Percentiles rank a stretch among this genome's conserved stretches.
Evolutionary conservation across 805 yeast genomes (phyloP).

Genomic region (Candida nonsorbophila): DNA sequence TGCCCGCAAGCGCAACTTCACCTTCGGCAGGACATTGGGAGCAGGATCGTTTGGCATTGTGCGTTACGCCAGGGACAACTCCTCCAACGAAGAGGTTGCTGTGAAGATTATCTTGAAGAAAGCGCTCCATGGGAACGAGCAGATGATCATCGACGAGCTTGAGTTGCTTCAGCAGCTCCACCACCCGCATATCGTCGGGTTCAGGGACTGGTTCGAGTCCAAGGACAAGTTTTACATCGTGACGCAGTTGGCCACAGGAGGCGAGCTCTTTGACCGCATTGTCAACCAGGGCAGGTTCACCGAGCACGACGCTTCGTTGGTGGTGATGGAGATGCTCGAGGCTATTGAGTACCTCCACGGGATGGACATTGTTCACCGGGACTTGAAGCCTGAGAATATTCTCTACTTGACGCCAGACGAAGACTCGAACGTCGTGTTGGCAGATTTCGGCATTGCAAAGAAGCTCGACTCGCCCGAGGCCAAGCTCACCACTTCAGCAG

Average conservation of each 20-base stretch:
- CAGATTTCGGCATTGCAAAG: slow-evolving; percentile 96
- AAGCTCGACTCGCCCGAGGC: slow-evolving; percentile 56
- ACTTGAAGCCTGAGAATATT: slow-evolving; percentile 90
- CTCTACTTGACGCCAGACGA: slow-evolving; percentile 54
- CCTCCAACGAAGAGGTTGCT: slow-evolving; percentile 68
- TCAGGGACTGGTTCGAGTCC: slow-evolving; percentile 90
- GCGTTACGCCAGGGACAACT: slow-evolving; percentile 57
- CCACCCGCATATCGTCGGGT: slow-evolving; percentile 86
- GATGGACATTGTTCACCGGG: slow-evolving; percentile 83
- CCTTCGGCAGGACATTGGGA: slow-evolving; percentile 80
- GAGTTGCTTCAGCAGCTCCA: slow-evolving; percentile 57
- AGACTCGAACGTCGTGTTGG: slow-evolving; percentile 73
- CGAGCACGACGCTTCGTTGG: slow-evolving; percentile 78
- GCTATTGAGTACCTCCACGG: slow-evolving; percentile 79
- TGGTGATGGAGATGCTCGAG: slow-evolving; percentile 66
- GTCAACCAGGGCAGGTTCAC: slow-evolving; percentile 78
- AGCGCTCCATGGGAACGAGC: slow-evolving; percentile 73
- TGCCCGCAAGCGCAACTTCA: slow-evolving; percentile 60
- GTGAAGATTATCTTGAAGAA: slow-evolving; percentile 84
- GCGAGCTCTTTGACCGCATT: slow-evolving; percentile 88
- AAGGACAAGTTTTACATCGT: slow-evolving; percentile 90
- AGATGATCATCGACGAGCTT: slow-evolving; percentile 75
- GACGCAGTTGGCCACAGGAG: slow-evolving; percentile 93
- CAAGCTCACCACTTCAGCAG: slow-evolving; percentile 68
- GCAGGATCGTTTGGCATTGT: slow-evolving; percentile 97